Percentiles rank a stretch among this genome's conserved stretches.
phyloP scores from a whole-genome alignment of 257 asterid species.

The Agastache rugosa region DNA sequence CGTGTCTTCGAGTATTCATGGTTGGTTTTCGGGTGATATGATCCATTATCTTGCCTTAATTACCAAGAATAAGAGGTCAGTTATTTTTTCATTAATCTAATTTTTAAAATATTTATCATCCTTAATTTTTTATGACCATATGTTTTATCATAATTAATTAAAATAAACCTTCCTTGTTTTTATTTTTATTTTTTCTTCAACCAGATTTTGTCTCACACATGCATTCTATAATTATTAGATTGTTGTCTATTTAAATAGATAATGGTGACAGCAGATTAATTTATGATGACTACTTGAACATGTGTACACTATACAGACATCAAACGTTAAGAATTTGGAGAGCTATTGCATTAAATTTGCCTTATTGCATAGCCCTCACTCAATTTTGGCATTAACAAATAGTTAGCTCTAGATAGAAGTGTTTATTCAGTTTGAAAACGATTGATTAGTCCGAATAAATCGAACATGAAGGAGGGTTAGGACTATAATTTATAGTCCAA shows the following conservation, averaged over 20 bases:
- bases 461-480: too few relatives aligned
- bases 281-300: slow-evolving; percentile 15
- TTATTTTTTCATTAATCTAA: not conserved
- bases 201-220: slow-evolving; percentile 35
- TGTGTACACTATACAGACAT: not conserved
- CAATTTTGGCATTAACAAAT: not conserved
- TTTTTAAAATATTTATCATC: not conserved
- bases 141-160: not conserved
- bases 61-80: slow-evolving; percentile 73
- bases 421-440: too few relatives aligned
- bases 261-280: not conserved
- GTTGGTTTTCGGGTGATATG: slow-evolving; percentile 91
- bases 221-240: slow-evolving; percentile 19
- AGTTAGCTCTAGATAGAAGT: too few relatives aligned
- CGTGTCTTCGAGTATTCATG: slow-evolving; percentile 86
- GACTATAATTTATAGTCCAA: too few relatives aligned
- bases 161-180: not conserved
- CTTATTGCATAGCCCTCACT: not conserved
- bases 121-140: not conserved
- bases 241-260: slow-evolving; percentile 2
- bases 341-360: not conserved
- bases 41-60: slow-evolving; percentile 64
- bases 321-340: not conserved
- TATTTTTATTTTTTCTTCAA: not conserved
- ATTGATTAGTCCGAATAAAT: too few relatives aligned